Evolutionary conservation across 1,139 yeast species (phyloP), one percentile per base, ranked within the genome.

Genomic region (Scheffersomyces insectosa): DNA sequence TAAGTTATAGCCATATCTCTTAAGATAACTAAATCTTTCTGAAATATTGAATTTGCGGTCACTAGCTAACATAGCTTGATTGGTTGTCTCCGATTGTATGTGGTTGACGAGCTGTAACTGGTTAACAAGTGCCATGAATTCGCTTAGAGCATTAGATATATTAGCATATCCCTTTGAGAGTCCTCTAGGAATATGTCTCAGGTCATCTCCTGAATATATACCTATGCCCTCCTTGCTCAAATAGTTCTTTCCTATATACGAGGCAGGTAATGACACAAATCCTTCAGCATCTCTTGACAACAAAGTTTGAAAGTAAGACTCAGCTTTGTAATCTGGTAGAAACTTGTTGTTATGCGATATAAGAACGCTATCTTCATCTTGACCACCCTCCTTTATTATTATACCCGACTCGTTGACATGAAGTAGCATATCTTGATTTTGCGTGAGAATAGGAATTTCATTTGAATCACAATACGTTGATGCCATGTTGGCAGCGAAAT

Each of bases 51-150:
- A 39, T 32, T 49, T 52, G 14, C 41, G 42, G 28, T 43, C 41
- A 27, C 38, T 42, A 11, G 23, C 36, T 25, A 34, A 36, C 23
- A 49, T 38, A 36, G 46, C 41, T 34, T 29, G 27, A 28, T 50
- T 37, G 38, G 46, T 47, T 43, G 42, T 40, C 28, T 44, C 45
- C 12, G 44, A 35, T 20, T 68, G 72, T 7, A 58, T 39, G 42
- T 60, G 57, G 38, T 54, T 54, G 6, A 74, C 36, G 3, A 74
- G 47, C 48, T 74, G 79, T n/a, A 65, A 58, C 45, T 73, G 79
- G 52, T 74, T 73, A 32, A 70, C 25, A 5, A 70, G 42, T 0
- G 60, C 59, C 43, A 62, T 70, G 34, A 60, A 56, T 12, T 56
- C 55, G n/a, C 49, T 46, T 20, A 60, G 46, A 0, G 60, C 56